phyloP scores from a whole-genome alignment of 2,329 filamentous ascomycete genomes.

The Penicillium sp. region DNA sequence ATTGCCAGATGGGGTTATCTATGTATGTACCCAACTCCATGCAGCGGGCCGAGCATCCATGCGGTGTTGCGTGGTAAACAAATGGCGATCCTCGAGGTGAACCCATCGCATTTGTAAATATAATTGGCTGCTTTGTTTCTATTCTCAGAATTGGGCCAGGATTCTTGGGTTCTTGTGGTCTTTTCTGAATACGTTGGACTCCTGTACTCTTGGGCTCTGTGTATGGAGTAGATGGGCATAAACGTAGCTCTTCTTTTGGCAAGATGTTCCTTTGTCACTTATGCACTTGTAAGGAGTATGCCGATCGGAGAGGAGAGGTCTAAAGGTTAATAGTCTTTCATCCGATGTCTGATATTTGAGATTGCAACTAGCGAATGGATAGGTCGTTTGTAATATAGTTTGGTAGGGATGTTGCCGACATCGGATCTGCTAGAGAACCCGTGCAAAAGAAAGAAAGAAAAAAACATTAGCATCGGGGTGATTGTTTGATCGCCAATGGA shows the following conservation, averaged over 20 bases:
- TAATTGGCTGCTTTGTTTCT: background rate
- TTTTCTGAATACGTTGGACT: background rate
- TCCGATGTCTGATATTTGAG: background rate
- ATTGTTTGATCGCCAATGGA: background rate
- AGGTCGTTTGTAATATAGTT: background rate
- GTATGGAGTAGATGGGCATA: background rate
- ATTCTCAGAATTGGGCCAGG: slow-evolving; percentile 1
- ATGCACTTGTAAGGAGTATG: background rate
- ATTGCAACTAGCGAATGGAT: background rate
- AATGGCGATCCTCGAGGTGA: slow-evolving; percentile 1
- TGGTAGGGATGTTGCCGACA: background rate
- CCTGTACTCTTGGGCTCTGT: background rate
- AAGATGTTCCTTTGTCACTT: background rate
- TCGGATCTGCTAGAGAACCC: background rate
- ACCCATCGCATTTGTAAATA: background rate
- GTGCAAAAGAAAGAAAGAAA: background rate
- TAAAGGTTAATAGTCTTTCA: background rate
- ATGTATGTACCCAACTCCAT: slow-evolving; percentile 15
- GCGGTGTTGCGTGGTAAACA: slow-evolving; percentile 4
- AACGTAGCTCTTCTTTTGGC: background rate
- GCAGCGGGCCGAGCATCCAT: slow-evolving; percentile 22
- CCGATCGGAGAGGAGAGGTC: background rate
- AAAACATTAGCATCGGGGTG: background rate
- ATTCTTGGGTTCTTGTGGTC: background rate
- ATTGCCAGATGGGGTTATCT: slow-evolving; percentile 11